Evolutionary conservation across 345 rosid species (phyloP).

Genomic region (Populus nigra): DNA sequence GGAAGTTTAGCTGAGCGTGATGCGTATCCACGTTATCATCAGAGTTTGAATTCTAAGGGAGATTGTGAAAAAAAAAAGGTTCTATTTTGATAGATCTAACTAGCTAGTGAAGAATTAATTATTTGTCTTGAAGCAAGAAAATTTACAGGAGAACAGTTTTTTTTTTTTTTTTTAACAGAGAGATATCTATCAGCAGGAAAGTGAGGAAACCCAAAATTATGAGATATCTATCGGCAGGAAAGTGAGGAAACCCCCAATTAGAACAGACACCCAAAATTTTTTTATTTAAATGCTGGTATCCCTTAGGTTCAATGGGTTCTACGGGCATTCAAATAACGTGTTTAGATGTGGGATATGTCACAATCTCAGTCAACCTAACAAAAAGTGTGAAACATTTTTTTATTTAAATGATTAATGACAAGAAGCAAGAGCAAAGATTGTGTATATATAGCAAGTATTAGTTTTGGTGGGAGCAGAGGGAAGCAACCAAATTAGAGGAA

Average conservation of each 20-base stretch:
- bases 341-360: not conserved
- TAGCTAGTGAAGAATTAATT: too few relatives aligned
- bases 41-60: not conserved
- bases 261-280: too few relatives aligned
- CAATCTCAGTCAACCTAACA: conserved; percentile 27
- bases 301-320: not conserved
- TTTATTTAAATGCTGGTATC: not conserved
- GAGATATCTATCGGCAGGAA: too few relatives aligned
- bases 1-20: not conserved
- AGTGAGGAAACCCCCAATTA: too few relatives aligned
- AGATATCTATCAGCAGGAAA: too few relatives aligned
- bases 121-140: too few relatives aligned
- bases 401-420: conserved; percentile 5
- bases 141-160: too few relatives aligned
- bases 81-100: too few relatives aligned
- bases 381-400: conserved; percentile 5
- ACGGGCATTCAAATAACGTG: not conserved
- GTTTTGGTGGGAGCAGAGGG: conserved; percentile 15
- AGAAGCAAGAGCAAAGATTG: conserved; percentile 10
- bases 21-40: not conserved
- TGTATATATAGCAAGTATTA: conserved; percentile 32
- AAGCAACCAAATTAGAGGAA: conserved; percentile 10
- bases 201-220: too few relatives aligned
- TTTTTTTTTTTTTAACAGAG: too few relatives aligned
- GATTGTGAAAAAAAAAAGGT: too few relatives aligned